Conservation (phyloP, 768 basidiomycete species). For the Hericium erinaceus region DNA sequence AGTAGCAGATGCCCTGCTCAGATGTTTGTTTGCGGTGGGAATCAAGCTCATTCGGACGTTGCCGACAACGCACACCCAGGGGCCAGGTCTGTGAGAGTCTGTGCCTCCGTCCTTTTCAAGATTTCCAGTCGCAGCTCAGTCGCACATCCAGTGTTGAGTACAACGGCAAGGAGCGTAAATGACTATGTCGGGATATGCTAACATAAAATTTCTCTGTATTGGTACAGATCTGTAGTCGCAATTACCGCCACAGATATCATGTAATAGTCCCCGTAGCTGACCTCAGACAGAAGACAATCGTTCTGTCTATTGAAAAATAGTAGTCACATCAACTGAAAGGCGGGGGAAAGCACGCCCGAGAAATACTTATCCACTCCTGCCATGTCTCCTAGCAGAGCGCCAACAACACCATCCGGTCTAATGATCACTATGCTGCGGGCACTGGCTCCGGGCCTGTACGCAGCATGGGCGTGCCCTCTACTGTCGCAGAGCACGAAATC, state of each 20-base stretch:
- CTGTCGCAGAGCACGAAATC: constrained; percentile 1
- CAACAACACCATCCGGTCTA: constrained; percentile 7
- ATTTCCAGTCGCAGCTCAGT: no score
- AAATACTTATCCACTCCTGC: constrained; percentile 2
- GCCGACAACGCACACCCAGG: no score
- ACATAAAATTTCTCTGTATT: neutral
- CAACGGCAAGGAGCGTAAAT: no score
- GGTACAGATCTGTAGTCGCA: neutral
- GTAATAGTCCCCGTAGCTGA: neutral
- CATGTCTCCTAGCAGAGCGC: neutral
- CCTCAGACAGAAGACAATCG: neutral
- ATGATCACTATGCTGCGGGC: neutral
- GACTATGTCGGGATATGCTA: neutral
- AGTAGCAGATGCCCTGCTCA: no score
- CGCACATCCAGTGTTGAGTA: no score
- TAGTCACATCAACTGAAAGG: neutral
- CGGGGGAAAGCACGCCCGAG: neutral
- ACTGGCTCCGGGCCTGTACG: neutral
- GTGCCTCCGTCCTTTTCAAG: no score
- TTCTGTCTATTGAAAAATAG: neutral
- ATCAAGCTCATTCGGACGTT: no score
- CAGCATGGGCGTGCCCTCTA: constrained; percentile 3
- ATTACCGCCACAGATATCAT: neutral
- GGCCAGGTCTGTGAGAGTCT: no score
- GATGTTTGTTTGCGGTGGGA: no score